phyloP scores from a whole-genome alignment of 2,329 filamentous ascomycete genomes.

The Aspergillus oerlinghausenensis region DNA sequence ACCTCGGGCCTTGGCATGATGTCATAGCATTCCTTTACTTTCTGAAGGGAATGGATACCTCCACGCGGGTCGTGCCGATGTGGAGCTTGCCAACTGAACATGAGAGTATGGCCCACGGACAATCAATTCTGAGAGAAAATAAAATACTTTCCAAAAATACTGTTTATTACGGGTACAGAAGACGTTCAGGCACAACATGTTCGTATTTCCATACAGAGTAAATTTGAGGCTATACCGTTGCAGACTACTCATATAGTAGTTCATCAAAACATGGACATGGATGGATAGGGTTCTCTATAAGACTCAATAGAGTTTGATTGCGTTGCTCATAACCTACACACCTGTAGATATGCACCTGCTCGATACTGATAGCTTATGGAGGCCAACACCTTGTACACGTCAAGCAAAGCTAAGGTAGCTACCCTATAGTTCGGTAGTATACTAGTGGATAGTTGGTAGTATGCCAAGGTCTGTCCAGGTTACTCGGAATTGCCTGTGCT shows the following conservation, averaged over 20 bases:
- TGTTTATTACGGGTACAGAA: neutral
- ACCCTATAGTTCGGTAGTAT: neutral
- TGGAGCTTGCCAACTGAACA: neutral
- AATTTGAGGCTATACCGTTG: neutral
- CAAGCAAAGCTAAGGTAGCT: neutral
- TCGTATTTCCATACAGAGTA: neutral
- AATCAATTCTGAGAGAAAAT: neutral
- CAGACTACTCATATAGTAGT: neutral
- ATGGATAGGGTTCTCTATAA: neutral
- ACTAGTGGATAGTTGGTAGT: neutral
- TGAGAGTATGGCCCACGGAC: neutral
- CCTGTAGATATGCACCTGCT: neutral
- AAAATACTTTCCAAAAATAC: neutral
- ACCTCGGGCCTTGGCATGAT: neutral
- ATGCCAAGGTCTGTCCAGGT: neutral
- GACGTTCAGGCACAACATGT: neutral
- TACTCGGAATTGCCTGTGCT: neutral
- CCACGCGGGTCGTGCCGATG: slow-evolving; percentile 20
- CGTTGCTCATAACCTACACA: neutral
- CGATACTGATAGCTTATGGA: neutral
- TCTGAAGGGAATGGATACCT: slow-evolving; percentile 1
- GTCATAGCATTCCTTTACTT: neutral
- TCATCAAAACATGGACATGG: neutral
- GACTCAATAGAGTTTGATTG: neutral
- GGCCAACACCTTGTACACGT: neutral